Base-by-base conservation (phyloP, 257 asterid genomes). In the Ajuga chamaepitys region DNA sequence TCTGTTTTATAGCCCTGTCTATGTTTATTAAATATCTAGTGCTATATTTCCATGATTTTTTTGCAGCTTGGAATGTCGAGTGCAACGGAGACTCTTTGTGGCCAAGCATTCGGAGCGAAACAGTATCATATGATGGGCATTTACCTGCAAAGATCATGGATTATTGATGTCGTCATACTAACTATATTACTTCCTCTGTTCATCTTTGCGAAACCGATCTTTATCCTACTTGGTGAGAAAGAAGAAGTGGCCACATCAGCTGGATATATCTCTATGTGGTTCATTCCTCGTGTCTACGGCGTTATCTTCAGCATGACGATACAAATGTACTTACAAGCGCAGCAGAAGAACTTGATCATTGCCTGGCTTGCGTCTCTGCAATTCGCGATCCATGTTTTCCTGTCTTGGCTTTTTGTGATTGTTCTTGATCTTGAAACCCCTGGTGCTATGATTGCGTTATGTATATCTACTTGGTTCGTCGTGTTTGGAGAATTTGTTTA, bases 101-200 rank as follows among this genome's bases (percentile, higher is more conserved):
- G 91, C 2, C 87, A 84, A 68, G 87, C 91, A 3, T 79, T 53
- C 16, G 91, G 91, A n/a, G 87, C 85, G 0, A 73, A 54, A n/a
- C 74, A 68, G 53, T 25, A 45, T 53, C 61, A 68, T 37, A 68
- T 68, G 74, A 68, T 58, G 74, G 91, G 91, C 0, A 73, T 81
- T 20, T 84, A 77, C 30, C 66, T 84, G 74, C 91, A 84, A 40
- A 40, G 87, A 6, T 81, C 87, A 0, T 74, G 81, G 81, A 50
- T 81, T 9, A 66, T 84, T 8, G 58, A 77, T 11, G 68, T 72
- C 8, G 1, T 61, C 1, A 66, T 73, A 17, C 66, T 72, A 6
- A 70, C 80, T 20, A 3, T 77, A 4, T 26, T 81, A 3, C 56
- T 77, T 28, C 87, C 87, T 3, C 35, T 84, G 0, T 84, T 74